phyloP scores from a whole-genome alignment of 805 yeast species.

The Teunomyces gatunensis region DNA sequence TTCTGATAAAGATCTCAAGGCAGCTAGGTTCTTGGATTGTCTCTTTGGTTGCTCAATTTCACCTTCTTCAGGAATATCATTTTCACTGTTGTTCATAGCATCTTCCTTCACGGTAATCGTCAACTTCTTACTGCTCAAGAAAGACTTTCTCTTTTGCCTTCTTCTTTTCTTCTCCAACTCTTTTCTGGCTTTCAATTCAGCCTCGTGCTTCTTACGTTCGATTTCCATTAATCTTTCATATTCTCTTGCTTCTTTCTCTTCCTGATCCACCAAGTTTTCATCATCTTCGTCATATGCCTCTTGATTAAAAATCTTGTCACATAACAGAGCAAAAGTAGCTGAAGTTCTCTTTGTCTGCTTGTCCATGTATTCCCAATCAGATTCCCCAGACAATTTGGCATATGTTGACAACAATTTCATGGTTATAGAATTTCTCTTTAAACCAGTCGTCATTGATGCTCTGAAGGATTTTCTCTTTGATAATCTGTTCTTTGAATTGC shows the following conservation, averaged over 20 bases:
- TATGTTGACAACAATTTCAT: constrained; percentile 68
- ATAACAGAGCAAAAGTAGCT: constrained; percentile 72
- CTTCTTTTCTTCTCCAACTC: constrained; percentile 46
- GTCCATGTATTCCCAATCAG: constrained; percentile 68
- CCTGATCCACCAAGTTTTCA: constrained; percentile 40
- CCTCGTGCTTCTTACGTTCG: constrained; percentile 50
- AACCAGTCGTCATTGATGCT: constrained; percentile 42
- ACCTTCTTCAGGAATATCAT: constrained; percentile 24
- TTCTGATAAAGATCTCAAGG: constrained; percentile 38
- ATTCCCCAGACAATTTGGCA: constrained; percentile 63
- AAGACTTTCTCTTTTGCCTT: constrained; percentile 40
- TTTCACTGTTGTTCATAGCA: constrained; percentile 12
- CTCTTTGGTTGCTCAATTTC: constrained; percentile 37
- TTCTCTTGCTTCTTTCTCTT: constrained; percentile 41
- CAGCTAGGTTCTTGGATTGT: constrained; percentile 23
- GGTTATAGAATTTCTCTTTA: constrained; percentile 68
- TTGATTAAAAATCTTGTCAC: constrained; percentile 74
- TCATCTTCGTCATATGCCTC: constrained; percentile 54
- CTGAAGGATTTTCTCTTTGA: constrained; percentile 36
- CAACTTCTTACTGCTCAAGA: constrained; percentile 36
- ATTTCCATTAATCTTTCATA: constrained; percentile 48
- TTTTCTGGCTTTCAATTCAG: constrained; percentile 46
- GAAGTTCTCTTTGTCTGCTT: constrained; percentile 74
- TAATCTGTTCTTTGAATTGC: constrained; percentile 29
- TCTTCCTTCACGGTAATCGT: constrained; percentile 38